Evolutionary conservation across 495 filamentous ascomycete genomes (phyloP), one percentile per base, ranked within the genome.

Genomic region (Cetradonia linearis): DNA sequence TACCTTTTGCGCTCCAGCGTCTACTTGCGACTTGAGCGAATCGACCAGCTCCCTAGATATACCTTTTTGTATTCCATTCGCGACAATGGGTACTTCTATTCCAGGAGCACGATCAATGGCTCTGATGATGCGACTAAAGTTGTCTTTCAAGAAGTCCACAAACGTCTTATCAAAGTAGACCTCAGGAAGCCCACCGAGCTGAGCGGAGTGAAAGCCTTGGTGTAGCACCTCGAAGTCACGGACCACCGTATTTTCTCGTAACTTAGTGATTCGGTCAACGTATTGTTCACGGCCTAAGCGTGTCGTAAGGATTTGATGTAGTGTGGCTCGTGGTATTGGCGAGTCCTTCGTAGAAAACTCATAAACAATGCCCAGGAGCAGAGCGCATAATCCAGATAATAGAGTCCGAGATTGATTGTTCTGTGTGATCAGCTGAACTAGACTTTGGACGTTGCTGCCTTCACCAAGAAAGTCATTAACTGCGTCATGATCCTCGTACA

Each of bases 321-420:
- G 74, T 9, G 86, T 91, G 28, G 82, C 80, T 55, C 93, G 84
- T 11, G 92, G 82, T 58, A 97, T 83, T 6, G 94, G 91, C 0
- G 91, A 96, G 70, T 97, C 91, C 67, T 95, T 96, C 11, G 91
- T 95, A 23, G 91, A 96, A 65, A 97, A 99, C 67, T 99, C 93
- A 68, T 97, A 99, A 28, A 95, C 76, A 36, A 95, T 87, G 37
- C 91, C 94, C 5, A 96, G 75, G 4, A 97, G 73, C 64, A 88
- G 81, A 14, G 89, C 86, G 69, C 85, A 91, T 23, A 99, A 76
- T 1, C 93, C 93, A 63, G 88, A 85, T 25, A 89, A 77, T 48
- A 96, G 74, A n/a, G 76, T 73, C 42, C 79, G 78, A 18, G 81
- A 79, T 25, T 70, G 72, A 37, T 76, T 72, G 58, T 82, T 82